A percentile compares a stretch with the other conserved stretches of the same genome.
Conservation (phyloP, 1,139 yeast species). For the Geotrichum cucujoidarum region DNA sequence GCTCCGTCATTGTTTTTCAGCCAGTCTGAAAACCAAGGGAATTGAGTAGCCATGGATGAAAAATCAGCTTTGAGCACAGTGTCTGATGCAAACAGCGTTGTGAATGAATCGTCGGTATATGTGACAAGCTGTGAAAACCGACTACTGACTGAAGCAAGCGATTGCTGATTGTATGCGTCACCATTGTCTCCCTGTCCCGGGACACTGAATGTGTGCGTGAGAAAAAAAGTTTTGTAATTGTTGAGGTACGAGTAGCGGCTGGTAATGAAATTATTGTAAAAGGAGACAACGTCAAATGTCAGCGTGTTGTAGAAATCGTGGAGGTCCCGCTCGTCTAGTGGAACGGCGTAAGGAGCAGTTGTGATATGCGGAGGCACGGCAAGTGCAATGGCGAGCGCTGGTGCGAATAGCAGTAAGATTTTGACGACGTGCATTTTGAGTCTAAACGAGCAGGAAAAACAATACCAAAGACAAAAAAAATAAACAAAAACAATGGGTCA, state of each 20-base stretch:
- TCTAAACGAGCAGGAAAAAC: too few species aligned
- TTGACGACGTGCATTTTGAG: background rate
- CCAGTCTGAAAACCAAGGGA: conserved; percentile 19
- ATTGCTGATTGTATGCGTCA: too few species aligned
- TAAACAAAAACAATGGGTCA: too few species aligned
- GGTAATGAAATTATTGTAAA: conserved; percentile 16
- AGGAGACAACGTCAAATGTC: conserved; percentile 13
- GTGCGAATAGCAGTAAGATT: background rate
- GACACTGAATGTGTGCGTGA: conserved; percentile 17
- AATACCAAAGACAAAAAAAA: too few species aligned
- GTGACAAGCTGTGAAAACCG: conserved; percentile 17
- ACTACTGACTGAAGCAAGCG: background rate
- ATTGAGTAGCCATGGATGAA: conserved; percentile 10
- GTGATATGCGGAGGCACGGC: background rate
- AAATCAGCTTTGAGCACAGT: conserved; percentile 1
- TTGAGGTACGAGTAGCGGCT: conserved; percentile 17
- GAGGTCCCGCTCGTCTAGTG: conserved; percentile 6
- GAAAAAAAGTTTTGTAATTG: conserved; percentile 13
- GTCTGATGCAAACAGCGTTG: conserved; percentile 1
- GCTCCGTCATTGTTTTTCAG: background rate
- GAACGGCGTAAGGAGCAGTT: background rate
- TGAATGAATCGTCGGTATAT: conserved; percentile 15
- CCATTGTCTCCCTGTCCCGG: too few species aligned
- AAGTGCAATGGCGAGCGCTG: background rate
- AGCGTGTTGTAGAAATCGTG: conserved; percentile 11